phyloP scores from a whole-genome alignment of 495 filamentous ascomycete species.

The Massariosphaeria phaeospora region DNA sequence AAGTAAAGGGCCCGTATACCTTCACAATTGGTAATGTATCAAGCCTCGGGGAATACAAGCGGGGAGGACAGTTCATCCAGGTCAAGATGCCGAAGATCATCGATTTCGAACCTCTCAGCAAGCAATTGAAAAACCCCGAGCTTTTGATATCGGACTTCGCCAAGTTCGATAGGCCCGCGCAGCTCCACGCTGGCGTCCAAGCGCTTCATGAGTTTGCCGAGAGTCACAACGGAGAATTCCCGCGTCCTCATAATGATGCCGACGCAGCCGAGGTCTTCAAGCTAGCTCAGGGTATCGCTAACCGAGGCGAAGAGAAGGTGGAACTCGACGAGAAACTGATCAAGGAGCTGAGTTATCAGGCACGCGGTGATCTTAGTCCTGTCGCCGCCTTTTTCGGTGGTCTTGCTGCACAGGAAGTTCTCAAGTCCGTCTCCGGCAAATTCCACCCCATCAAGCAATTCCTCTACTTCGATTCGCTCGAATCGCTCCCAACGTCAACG shows the following conservation, averaged over 20 bases:
- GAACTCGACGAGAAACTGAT: slow-evolving; percentile 92
- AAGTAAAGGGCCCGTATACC: slow-evolving; percentile 92
- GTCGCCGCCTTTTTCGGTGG: slow-evolving; percentile 96
- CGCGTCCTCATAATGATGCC: slow-evolving; percentile 72
- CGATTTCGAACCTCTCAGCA: slow-evolving; percentile 74
- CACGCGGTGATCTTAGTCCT: slow-evolving; percentile 82
- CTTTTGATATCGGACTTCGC: slow-evolving; percentile 90
- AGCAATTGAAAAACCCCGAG: slow-evolving; percentile 79
- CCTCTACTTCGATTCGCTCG: slow-evolving; percentile 95
- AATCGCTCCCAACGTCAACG: slow-evolving; percentile 74
- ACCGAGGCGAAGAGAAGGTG: slow-evolving; percentile 60
- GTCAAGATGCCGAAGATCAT: slow-evolving; percentile 97
- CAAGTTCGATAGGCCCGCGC: slow-evolving; percentile 89
- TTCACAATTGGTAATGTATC: slow-evolving; percentile 96
- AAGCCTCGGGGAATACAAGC: slow-evolving; percentile 73
- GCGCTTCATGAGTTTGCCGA: slow-evolving; percentile 80
- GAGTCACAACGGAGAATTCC: slow-evolving; percentile 61
- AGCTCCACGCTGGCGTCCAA: slow-evolving; percentile 90
- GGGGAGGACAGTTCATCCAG: slow-evolving; percentile 85
- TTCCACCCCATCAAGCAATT: slow-evolving; percentile 90
- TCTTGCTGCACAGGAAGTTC: slow-evolving; percentile 88
- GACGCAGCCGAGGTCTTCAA: slow-evolving; percentile 76
- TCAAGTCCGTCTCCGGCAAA: slow-evolving; percentile 97
- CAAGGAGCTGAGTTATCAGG: slow-evolving; percentile 90
- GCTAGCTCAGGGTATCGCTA: slow-evolving; percentile 63